Base-by-base conservation (phyloP, 139 green algal species). In the Diplosphaera chodatii region DNA sequence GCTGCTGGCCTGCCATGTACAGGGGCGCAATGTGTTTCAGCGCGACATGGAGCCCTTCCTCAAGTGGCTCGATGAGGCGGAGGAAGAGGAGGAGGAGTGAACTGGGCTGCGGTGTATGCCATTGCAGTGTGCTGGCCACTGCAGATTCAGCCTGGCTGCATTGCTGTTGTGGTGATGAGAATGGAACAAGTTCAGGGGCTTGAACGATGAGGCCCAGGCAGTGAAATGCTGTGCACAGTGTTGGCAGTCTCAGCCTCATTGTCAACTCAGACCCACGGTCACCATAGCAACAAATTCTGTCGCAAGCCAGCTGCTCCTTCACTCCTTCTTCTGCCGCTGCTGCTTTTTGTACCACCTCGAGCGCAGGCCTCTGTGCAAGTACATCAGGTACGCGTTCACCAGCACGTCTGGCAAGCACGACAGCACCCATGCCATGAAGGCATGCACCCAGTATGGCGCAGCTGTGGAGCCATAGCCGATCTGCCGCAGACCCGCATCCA, bases 11-110 rank as follows among this genome's bases (percentile, higher is more conserved):
- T 48, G 37, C 6, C 37, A 48, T 48, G 37, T 48, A 48, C 37
- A 48, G 10, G 37, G 37, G 6, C 37, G 88, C 69, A 92, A 96
- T 55, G 87, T 98, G 33, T 98, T 98, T 82, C 69, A 89, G 55
- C 90, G 94, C 77, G 90, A 97, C 81, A 87, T 96, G 67, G 91
- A 98, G 87, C 89, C 94, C 28, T 96, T 98, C 85, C 89, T 98
- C 69, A 97, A 96, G 79, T 98, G 94, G 93, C 83, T 97, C 66
- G 89, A 97, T 5, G 27, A 65, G 59, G 59, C 59, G 4, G 27
- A 65, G 27, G 28, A 32, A 5, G n/a, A 33, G 5, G 28, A 65
- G 5, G 28, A 65, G 59, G 27, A 65, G 59, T 32, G n/a, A 32
- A 32, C 15, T 28, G 55, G 55, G 21, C 55, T 28, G 55, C n/a